Conservation (phyloP, 192 early-diverging fungal species). For the Diversispora eburnea region DNA sequence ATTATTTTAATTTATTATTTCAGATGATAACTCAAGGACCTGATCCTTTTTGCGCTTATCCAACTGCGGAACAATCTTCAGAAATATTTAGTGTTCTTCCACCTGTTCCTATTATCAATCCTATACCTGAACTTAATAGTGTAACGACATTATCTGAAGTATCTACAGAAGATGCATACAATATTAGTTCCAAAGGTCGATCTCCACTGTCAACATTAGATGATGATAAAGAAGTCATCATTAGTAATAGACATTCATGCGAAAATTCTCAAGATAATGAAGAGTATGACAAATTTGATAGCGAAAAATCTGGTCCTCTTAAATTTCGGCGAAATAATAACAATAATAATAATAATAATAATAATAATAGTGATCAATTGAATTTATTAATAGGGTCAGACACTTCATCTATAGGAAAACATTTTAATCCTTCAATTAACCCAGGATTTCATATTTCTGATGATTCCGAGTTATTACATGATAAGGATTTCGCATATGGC, state of each 20-base stretch:
- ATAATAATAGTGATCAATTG: background rate
- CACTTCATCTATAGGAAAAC: background rate
- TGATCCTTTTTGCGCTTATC: constrained; percentile 47
- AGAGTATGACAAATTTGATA: background rate
- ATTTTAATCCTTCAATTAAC: background rate
- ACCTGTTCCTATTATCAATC: constrained; percentile 39
- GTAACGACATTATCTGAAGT: constrained; percentile 9
- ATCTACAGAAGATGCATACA: background rate
- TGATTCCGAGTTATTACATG: constrained; percentile 1
- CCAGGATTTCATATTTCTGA: background rate
- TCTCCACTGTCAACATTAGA: background rate
- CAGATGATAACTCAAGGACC: constrained; percentile 46
- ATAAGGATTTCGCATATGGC: background rate
- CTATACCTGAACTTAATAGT: background rate
- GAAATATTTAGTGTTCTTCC: constrained; percentile 49
- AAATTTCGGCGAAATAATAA: background rate
- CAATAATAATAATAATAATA: no score
- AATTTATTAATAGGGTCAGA: background rate
- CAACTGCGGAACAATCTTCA: constrained; percentile 44
- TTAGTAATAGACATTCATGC: background rate
- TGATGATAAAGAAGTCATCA: background rate
- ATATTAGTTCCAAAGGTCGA: background rate
- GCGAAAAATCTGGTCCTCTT: background rate
- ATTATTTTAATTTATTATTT: background rate
- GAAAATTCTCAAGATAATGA: background rate